These are phyloP conservation scores for Cryphonectria nitschkei DNA, from an alignment of 2,329 filamentous ascomycete genomes.

Conservation along the genomic window DNA sequence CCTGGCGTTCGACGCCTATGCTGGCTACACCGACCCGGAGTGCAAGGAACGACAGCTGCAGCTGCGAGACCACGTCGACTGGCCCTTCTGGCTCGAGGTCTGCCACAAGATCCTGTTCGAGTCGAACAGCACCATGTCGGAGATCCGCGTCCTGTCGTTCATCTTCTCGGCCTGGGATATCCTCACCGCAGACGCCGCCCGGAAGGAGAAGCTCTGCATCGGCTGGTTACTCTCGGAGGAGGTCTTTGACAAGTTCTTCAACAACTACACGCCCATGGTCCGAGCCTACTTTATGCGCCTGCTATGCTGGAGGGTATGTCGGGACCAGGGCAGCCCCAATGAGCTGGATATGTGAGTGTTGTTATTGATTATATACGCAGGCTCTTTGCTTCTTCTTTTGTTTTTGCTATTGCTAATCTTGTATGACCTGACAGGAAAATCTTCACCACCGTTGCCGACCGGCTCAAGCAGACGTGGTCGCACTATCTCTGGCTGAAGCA, in stretches of 20 bases:
- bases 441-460: constrained; percentile 66
- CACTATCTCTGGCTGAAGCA: constrained; percentile 78
- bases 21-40: constrained; percentile 38
- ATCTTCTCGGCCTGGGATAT: constrained; percentile 80
- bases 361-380: neutral
- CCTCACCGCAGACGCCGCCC: constrained; percentile 64
- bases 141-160: constrained; percentile 82
- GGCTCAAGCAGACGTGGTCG: constrained; percentile 75
- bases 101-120: constrained; percentile 73
- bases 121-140: constrained; percentile 87
- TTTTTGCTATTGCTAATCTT: constrained; percentile 33
- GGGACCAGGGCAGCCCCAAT: constrained; percentile 69
- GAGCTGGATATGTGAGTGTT: constrained; percentile 69
- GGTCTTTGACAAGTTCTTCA: constrained; percentile 81
- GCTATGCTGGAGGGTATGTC: constrained; percentile 84
- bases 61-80: constrained; percentile 62
- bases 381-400: constrained; percentile 29
- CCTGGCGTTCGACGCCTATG: constrained; percentile 59
- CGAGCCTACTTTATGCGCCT: constrained; percentile 90
- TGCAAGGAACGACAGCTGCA: constrained; percentile 8
- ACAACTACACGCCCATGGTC: constrained; percentile 96
- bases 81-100: constrained; percentile 84
- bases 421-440: constrained; percentile 60
- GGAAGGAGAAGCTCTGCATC: constrained; percentile 72
- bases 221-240: constrained; percentile 76